Percentiles rank a stretch among this genome's conserved stretches.
phyloP scores from a whole-genome alignment of 2,329 filamentous ascomycete genomes.

The Penicillium sp. region DNA sequence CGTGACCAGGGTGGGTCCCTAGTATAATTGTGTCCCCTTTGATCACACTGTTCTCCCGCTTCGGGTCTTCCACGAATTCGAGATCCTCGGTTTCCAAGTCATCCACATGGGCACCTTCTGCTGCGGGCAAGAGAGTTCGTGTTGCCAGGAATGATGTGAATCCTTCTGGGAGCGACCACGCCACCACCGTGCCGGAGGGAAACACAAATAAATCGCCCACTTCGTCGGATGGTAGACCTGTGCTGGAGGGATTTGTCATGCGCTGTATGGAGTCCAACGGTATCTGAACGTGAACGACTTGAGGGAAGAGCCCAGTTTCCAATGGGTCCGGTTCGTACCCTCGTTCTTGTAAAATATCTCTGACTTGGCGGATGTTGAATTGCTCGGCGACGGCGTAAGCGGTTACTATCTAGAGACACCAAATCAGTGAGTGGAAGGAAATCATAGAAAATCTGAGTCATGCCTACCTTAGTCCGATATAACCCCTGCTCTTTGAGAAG shows the following conservation, averaged over 20 bases:
- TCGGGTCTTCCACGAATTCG: constrained; percentile 75
- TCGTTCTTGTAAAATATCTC: constrained; percentile 55
- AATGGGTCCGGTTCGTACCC: constrained; percentile 64
- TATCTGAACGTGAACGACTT: constrained; percentile 61
- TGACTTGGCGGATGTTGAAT: constrained; percentile 60
- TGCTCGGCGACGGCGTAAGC: constrained; percentile 68
- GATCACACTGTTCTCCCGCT: constrained; percentile 71
- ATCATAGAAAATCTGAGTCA: background rate
- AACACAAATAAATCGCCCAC: constrained; percentile 92
- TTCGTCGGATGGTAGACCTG: constrained; percentile 44
- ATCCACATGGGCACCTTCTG: constrained; percentile 68
- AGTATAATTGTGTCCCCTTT: constrained; percentile 86
- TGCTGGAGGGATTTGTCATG: constrained; percentile 41
- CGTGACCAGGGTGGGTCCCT: constrained; percentile 62
- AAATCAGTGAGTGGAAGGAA: constrained; percentile 3
- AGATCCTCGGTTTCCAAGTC: constrained; percentile 83
- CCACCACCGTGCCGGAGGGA: constrained; percentile 87
- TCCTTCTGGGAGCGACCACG: constrained; percentile 80
- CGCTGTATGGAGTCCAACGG: constrained; percentile 47
- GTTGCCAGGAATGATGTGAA: constrained; percentile 69
- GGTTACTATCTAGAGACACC: constrained; percentile 50
- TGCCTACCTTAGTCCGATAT: constrained; percentile 37
- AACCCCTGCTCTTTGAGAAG: constrained; percentile 36
- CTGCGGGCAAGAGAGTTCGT: constrained; percentile 70
- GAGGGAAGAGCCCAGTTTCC: constrained; percentile 61